phyloP scores from a whole-genome alignment of 768 basidiomycete genomes.

The Mycena polygramma region DNA sequence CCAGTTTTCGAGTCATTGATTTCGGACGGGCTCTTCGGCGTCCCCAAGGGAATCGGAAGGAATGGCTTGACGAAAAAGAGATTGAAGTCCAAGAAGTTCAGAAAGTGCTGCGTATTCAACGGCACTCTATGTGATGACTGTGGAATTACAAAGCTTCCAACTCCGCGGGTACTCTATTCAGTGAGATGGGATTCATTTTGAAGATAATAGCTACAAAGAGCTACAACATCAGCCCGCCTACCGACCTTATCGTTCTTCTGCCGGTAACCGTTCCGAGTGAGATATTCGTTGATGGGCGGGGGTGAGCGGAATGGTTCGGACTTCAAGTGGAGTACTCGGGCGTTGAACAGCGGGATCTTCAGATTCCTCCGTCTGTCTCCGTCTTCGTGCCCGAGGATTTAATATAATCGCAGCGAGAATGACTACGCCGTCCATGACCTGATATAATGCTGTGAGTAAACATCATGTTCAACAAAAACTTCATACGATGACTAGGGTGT shows the following conservation, averaged over 20 bases:
- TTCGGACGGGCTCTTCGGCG: constrained; percentile 55
- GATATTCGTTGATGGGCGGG: neutral
- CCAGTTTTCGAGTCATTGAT: constrained; percentile 64
- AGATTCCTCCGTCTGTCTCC: constrained; percentile 44
- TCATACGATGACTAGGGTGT: constrained; percentile 72
- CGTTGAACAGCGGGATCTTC: neutral
- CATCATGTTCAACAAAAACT: constrained; percentile 13
- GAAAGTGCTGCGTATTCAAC: constrained; percentile 30
- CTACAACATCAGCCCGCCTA: neutral
- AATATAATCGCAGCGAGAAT: constrained; percentile 72
- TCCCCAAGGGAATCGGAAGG: constrained; percentile 18
- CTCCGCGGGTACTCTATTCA: neutral
- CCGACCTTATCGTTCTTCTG: neutral
- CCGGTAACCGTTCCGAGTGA: neutral
- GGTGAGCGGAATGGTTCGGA: neutral
- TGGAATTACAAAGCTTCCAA: too few relatives aligned
- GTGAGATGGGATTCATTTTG: neutral
- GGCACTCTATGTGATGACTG: constrained; percentile 32
- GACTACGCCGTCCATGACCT: constrained; percentile 75
- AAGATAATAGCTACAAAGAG: neutral
- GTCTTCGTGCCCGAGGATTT: constrained; percentile 67
- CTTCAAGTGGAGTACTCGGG: too few relatives aligned
- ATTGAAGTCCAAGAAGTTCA: constrained; percentile 29
- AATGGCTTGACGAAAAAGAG: constrained; percentile 29
- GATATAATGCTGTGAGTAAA: constrained; percentile 10